phyloP scores from a whole-genome alignment of 2,329 filamentous ascomycete genomes.

The Teratosphaeria pseudoeucalypti region DNA sequence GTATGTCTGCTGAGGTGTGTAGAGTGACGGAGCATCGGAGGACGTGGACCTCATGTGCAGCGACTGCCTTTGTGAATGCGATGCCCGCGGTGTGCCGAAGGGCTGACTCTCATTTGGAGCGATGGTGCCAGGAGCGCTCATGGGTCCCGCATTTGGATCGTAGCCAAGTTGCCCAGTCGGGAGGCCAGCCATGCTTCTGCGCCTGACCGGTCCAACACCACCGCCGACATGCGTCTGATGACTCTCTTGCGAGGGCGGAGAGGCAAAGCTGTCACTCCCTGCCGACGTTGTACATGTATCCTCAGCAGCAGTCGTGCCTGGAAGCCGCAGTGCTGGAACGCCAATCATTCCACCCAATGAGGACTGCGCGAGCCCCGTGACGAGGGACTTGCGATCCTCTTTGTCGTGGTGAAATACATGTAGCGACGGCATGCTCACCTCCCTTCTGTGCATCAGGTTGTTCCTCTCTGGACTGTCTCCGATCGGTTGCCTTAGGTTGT shows the following conservation, averaged over 20 bases:
- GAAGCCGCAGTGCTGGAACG: not conserved
- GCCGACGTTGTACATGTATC: not conserved
- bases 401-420: not conserved
- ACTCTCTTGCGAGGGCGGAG: not conserved
- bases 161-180: not conserved
- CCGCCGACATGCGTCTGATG: not conserved
- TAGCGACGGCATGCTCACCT: not conserved
- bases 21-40: conserved; percentile 6
- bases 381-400: not conserved
- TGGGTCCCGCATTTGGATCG: not conserved
- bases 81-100: conserved; percentile 6
- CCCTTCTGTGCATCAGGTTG: not conserved
- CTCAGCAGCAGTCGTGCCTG: not conserved
- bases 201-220: not conserved
- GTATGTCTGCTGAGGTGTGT: conserved; percentile 31
- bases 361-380: not conserved
- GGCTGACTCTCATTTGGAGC: conserved; percentile 4
- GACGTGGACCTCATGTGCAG: conserved; percentile 7
- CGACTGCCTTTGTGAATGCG: conserved; percentile 8
- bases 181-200: not conserved
- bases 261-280: not conserved
- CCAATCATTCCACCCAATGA: not conserved
- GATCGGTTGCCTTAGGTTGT: not conserved
- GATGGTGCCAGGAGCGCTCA: conserved; percentile 11
- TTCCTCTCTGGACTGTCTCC: not conserved